These are phyloP conservation scores for Tricholoma hemisulphureum DNA, from an alignment of 768 basidiomycete species.

Conservation along the genomic window DNA sequence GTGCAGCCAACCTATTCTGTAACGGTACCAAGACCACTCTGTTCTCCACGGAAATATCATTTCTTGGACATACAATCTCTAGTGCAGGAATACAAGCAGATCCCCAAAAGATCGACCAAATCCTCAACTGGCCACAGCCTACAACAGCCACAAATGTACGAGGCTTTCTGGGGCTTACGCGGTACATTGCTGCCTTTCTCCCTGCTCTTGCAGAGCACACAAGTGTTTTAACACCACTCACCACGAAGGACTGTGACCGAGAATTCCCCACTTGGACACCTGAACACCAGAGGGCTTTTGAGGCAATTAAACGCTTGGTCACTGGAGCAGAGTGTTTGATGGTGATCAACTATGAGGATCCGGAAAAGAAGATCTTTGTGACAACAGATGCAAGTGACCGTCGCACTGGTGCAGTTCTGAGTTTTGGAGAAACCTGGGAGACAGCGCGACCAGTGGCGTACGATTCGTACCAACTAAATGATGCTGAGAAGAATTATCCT, in stretches of 20 bases:
- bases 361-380: conserved; percentile 29
- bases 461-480: conserved; percentile 21
- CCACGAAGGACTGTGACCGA: not conserved
- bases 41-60: not conserved
- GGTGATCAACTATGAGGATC: conserved; percentile 23
- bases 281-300: conserved; percentile 23
- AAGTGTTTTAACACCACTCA: conserved; percentile 4
- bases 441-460: conserved; percentile 27
- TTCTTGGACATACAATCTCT: not conserved
- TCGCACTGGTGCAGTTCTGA: conserved; percentile 24
- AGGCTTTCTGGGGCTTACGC: conserved; percentile 30
- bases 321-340: conserved; percentile 22
- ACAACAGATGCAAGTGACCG: conserved; percentile 25
- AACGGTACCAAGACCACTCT: not conserved
- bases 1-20: not conserved
- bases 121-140: not conserved
- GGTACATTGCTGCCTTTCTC: conserved; percentile 29
- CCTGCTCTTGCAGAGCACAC: conserved; percentile 30
- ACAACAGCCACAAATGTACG: not conserved
- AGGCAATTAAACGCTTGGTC: conserved; percentile 26
- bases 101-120: not conserved
- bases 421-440: conserved; percentile 27
- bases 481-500: conserved; percentile 28
- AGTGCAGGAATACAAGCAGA: not conserved
- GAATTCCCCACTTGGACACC: conserved; percentile 27